Evolutionary conservation across 495 filamentous ascomycete species (phyloP), one percentile per base, ranked within the genome.

Genomic region (Baudoinia panamericana): DNA sequence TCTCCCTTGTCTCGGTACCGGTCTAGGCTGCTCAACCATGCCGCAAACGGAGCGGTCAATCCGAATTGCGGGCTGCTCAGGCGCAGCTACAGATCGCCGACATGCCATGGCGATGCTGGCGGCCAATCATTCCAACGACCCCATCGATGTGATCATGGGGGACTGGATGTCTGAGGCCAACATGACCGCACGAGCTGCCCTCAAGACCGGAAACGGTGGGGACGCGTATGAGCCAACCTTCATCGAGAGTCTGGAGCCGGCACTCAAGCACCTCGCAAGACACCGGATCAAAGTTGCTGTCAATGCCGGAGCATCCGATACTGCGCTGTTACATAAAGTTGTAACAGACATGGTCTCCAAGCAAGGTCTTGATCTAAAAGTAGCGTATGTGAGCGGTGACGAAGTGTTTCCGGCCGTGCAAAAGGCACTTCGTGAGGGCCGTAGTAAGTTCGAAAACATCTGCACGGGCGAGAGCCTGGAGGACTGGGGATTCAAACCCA

Each of bases 91-190:
- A 13, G 71, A 74, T 51, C 67, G 71, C 9, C 69, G 70, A 30
- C 60, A 70, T 62, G 71, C 68, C 11, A 71, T 75, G 46, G 57
- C 60, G 9, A 57, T 64, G 30, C 66, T 75, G 43, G 70, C 71
- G 7, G 55, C 52, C 11, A 64, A 70, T 39, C 52, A 59, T 35
- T 56, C 62, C n/a, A 55, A 48, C 26, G 70, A 73, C 27, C 69
- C 65, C 0, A 59, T 74, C 23, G 70, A 74, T 55, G 66, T 75
- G 11, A 68, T 75, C 18, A 68, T 65, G 16, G 70, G 69, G 10
- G 71, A 75, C 50, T 73, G 67, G 57, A 70, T 75, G 69, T 66
- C 61, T 39, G 70, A 75, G 46, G 64, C 60, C 25, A 72, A 71
- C 41, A 72, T 73, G 69, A 63, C 64, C 15, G 58, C 59, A 6